These are phyloP conservation scores for Funneliformis geosporum DNA, from an alignment of 192 early-diverging fungal species.

Conservation along the genomic window DNA sequence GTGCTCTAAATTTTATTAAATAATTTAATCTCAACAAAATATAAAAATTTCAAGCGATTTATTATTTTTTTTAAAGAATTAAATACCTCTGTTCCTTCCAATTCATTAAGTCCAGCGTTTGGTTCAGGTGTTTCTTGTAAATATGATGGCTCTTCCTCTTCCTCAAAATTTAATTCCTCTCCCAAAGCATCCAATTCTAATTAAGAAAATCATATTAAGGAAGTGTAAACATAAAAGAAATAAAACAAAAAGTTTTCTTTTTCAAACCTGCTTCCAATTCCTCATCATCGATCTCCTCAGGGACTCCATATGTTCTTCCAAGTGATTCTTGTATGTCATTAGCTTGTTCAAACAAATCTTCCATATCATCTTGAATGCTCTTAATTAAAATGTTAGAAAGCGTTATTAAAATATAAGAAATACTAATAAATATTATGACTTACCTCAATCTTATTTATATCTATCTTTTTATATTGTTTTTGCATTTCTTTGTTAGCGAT, in stretches of 20 bases:
- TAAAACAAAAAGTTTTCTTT: neutral
- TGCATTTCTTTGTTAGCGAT: conserved; percentile 93
- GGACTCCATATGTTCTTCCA: conserved; percentile 87
- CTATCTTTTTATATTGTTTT: conserved; percentile 93
- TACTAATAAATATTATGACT: neutral
- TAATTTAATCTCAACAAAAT: neutral
- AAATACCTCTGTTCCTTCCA: conserved; percentile 51
- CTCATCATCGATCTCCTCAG: conserved; percentile 95
- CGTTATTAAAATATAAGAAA: neutral
- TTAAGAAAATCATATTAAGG: neutral
- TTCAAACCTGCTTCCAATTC: conserved; percentile 87
- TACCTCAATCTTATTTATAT: conserved; percentile 94
- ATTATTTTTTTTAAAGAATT: neutral
- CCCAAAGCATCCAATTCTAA: conserved; percentile 94
- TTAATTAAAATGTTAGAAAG: conserved; percentile 38
- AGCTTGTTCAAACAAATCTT: conserved; percentile 94
- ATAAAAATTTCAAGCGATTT: neutral
- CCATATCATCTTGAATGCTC: conserved; percentile 97
- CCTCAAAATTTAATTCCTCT: conserved; percentile 81
- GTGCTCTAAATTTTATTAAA: neutral
- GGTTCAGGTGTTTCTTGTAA: conserved; percentile 70
- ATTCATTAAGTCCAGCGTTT: conserved; percentile 45
- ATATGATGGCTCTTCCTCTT: conserved; percentile 83
- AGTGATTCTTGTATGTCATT: conserved; percentile 97
- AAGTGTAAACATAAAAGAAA: neutral